Percentiles rank a stretch among this genome's conserved stretches.
Evolutionary conservation across 805 yeast genomes (phyloP).

Genomic region (Saturnispora ahearnii): DNA sequence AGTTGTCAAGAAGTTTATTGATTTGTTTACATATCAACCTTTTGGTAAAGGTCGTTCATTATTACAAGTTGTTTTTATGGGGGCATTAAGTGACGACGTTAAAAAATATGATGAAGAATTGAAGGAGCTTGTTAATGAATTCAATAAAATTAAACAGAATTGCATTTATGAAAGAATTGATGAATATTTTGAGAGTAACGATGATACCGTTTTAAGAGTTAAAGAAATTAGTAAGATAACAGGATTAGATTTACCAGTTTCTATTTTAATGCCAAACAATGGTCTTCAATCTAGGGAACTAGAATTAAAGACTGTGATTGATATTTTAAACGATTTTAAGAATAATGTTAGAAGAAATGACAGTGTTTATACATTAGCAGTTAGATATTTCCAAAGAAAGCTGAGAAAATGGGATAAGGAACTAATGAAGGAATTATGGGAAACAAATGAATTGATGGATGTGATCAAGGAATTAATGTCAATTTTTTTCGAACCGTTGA

Average conservation of each 20-base stretch:
- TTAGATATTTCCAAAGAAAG: slow-evolving; percentile 53
- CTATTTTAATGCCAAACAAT: slow-evolving; percentile 10
- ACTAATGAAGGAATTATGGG: slow-evolving; percentile 69
- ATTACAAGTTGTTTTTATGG: slow-evolving; percentile 64
- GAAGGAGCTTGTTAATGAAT: slow-evolving; percentile 4
- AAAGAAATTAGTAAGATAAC: slow-evolving; percentile 23
- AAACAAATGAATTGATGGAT: slow-evolving; percentile 71
- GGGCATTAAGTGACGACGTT: slow-evolving; percentile 67
- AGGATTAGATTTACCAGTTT: slow-evolving; percentile 10
- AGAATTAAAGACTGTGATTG: neutral
- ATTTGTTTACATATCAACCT: slow-evolving; percentile 63
- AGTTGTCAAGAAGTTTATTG: slow-evolving; percentile 70
- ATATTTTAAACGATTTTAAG: slow-evolving; percentile 9
- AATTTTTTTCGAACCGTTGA: slow-evolving; percentile 66
- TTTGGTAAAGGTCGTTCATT: slow-evolving; percentile 37
- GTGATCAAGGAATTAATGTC: slow-evolving; percentile 66
- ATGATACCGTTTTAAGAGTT: slow-evolving; percentile 22
- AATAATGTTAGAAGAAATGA: slow-evolving; percentile 12
- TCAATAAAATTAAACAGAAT: neutral
- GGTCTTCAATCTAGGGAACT: slow-evolving; percentile 8
- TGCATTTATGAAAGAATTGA: slow-evolving; percentile 21
- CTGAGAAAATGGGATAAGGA: slow-evolving; percentile 70
- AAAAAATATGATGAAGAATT: slow-evolving; percentile 43
- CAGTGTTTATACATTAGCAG: slow-evolving; percentile 38
- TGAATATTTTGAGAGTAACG: slow-evolving; percentile 22